Base-by-base conservation (phyloP, 169 alveolate species). In the Plasmodium sp. region DNA sequence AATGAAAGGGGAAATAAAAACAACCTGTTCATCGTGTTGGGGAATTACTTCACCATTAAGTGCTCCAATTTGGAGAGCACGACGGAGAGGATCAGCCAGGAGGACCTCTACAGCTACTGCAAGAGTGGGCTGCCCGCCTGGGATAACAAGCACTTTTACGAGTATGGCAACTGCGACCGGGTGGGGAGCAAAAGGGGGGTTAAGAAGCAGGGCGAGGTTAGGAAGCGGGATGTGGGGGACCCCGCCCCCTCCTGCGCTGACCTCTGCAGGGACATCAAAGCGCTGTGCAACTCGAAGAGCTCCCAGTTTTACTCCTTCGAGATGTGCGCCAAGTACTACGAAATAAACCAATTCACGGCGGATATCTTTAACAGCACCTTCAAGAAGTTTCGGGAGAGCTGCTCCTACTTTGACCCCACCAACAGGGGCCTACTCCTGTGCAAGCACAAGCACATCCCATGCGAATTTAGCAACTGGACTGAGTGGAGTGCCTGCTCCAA, bases 401-500 rank as follows among this genome's bases (percentile, higher is more conserved):
- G 93, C 16, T 36, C 67, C 31, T 86, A 86, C 45, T 6, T 51
- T 2, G 93, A 86, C 71, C 62, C 86, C 22, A 43, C 86, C 5
- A 96, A 96, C 12, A 71, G 72, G 12, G 97, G 97, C 7, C 81
- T 92, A 9, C 94, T 96, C 31, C 84, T 96, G 77, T 96, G 97
- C 56, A 95, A 94, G 51, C 93, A 93, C 75, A 90, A 90, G 16
- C 71, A 84, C 36, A 93, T 85, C 0, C 71, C 31, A 9, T 92
- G 94, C n/a, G 18, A 48, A 39, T 96, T 80, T 72, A 93, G 81
- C 10, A 72, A 74, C 22, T 96, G 97, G 97, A 79, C 95, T n/a
- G 96, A 85, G 41, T 96, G 97, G 97, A 84, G 96, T 14, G 14
- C 5, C 31, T 96, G 97, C 56, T 86, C 94, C 7, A 91, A 79